Evolutionary conservation across 2,329 filamentous ascomycete species (phyloP).

Genomic region (Colletotrichum tabaci): DNA sequence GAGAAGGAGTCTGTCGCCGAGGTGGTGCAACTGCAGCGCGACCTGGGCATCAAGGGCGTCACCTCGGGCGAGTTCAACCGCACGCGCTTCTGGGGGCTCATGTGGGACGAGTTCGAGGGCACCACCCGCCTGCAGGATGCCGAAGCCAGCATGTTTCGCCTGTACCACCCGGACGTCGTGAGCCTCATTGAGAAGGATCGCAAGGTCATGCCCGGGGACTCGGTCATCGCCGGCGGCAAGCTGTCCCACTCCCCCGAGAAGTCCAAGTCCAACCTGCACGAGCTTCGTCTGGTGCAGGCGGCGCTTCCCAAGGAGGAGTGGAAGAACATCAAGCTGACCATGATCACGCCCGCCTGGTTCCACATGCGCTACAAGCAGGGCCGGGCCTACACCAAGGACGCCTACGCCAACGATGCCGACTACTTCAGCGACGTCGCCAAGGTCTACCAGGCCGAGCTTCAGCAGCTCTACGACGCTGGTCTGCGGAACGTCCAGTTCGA

Average conservation of each 20-base stretch:
- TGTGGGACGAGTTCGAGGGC: constrained; percentile 69
- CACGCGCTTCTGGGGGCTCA: constrained; percentile 65
- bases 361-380: constrained; percentile 49
- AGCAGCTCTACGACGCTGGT: constrained; percentile 73
- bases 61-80: constrained; percentile 78
- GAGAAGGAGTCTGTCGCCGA: constrained; percentile 78
- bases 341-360: constrained; percentile 69
- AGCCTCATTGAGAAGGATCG: constrained; percentile 67
- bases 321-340: constrained; percentile 67
- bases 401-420: constrained; percentile 55
- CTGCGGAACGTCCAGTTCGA: constrained; percentile 78
- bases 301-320: constrained; percentile 63
- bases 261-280: constrained; percentile 64
- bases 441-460: constrained; percentile 75
- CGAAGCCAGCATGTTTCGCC: constrained; percentile 65
- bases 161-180: constrained; percentile 70
- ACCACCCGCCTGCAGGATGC: constrained; percentile 65
- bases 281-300: constrained; percentile 64
- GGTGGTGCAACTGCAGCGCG: constrained; percentile 77
- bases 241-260: constrained; percentile 59
- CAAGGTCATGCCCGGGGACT: constrained; percentile 70
- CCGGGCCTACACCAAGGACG: constrained; percentile 46
- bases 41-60: constrained; percentile 76
- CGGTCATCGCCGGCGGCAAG: constrained; percentile 66
- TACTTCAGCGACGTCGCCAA: constrained; percentile 77